These are phyloP conservation scores for Saccharomycopsis babjevae DNA, from an alignment of 805 yeast genomes.

Conservation along the genomic window DNA sequence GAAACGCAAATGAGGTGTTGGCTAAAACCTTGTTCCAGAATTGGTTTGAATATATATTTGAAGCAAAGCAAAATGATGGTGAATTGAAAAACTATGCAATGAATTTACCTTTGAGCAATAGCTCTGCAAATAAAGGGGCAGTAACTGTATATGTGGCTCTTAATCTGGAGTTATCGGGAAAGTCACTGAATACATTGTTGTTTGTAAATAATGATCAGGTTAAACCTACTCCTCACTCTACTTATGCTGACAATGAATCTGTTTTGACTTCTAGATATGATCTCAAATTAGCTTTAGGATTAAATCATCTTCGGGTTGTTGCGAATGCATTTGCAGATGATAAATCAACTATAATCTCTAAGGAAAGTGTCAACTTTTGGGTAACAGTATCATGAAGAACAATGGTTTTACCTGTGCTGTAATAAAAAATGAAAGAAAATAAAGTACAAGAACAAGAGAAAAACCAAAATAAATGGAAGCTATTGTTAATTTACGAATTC, in stretches of 20 bases:
- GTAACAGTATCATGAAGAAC: slow-evolving; percentile 24
- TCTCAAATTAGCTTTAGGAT: slow-evolving; percentile 36
- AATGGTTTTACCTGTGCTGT: background rate
- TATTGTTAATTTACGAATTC: too few relatives aligned
- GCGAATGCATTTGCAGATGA: slow-evolving; percentile 17
- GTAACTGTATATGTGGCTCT: slow-evolving; percentile 36
- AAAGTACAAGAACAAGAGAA: background rate
- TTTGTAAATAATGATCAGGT: slow-evolving; percentile 36
- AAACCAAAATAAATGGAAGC: too few relatives aligned
- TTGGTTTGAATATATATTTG: slow-evolving; percentile 30
- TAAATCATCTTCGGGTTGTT: slow-evolving; percentile 29
- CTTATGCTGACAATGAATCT: slow-evolving; percentile 27
- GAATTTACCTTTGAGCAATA: slow-evolving; percentile 30
- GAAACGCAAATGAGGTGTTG: slow-evolving; percentile 18
- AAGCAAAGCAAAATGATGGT: slow-evolving; percentile 25
- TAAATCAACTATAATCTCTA: slow-evolving; percentile 21
- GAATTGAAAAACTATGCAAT: slow-evolving; percentile 33
- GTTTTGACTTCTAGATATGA: slow-evolving; percentile 31
- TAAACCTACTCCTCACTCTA: slow-evolving; percentile 34
- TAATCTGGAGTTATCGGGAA: slow-evolving; percentile 31
- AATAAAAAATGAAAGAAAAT: background rate
- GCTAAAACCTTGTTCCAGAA: slow-evolving; percentile 23
- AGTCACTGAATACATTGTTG: slow-evolving; percentile 30
- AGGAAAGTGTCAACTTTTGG: slow-evolving; percentile 32
- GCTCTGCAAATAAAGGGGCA: slow-evolving; percentile 31